Evolutionary conservation across 805 yeast genomes (phyloP).

Genomic region (Saccharomycopsis malanga): DNA sequence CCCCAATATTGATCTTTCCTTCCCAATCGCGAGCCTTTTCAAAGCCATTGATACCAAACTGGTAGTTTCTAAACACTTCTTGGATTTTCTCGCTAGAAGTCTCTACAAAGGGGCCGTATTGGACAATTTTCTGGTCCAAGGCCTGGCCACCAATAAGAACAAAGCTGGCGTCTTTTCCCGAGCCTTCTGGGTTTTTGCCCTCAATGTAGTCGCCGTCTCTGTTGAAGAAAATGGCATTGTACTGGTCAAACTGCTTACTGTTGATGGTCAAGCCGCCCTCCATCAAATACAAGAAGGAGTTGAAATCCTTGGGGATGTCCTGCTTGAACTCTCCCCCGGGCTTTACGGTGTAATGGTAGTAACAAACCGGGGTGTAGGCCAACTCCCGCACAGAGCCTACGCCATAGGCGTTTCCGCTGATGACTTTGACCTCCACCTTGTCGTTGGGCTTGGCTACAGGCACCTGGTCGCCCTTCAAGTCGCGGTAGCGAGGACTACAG

Average conservation of each 20-base stretch:
- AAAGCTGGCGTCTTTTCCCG: constrained; percentile 43
- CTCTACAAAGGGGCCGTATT: constrained; percentile 90
- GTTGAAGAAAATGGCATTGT: constrained; percentile 55
- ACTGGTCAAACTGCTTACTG: constrained; percentile 37
- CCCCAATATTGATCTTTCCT: constrained; percentile 15
- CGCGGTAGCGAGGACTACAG: constrained; percentile 69
- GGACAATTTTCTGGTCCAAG: constrained; percentile 68
- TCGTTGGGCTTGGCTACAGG: constrained; percentile 64
- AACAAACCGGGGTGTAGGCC: constrained; percentile 77
- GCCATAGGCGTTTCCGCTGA: constrained; percentile 72
- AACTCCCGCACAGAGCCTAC: constrained; percentile 65
- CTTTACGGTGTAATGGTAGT: constrained; percentile 56
- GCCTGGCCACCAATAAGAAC: constrained; percentile 72
- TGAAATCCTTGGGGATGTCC: constrained; percentile 50
- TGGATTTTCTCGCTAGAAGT: constrained; percentile 57
- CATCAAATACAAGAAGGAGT: constrained; percentile 61
- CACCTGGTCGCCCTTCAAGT: constrained; percentile 31
- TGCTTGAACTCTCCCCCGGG: constrained; percentile 64
- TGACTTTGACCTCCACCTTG: constrained; percentile 59
- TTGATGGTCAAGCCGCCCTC: constrained; percentile 50
- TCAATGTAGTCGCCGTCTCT: constrained; percentile 56
- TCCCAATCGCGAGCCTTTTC: constrained; percentile 42
- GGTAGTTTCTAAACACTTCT: constrained; percentile 68
- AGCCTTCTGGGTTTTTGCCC: constrained; percentile 42
- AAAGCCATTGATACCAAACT: constrained; percentile 59